Conservation (phyloP, 352 stramenopile species). For the Pythium vanterpoolii region DNA sequence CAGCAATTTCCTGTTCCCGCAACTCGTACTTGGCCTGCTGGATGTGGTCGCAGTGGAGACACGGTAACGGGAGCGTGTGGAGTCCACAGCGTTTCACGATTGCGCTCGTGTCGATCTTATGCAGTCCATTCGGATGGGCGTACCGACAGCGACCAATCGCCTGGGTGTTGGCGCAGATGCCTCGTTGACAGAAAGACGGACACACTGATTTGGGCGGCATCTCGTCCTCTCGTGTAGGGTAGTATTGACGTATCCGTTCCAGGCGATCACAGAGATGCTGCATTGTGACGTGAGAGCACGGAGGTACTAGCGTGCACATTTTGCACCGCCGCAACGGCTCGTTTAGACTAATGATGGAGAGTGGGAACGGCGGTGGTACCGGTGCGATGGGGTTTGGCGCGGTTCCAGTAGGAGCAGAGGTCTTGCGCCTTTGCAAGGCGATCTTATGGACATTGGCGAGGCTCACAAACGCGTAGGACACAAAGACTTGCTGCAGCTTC, state of each 20-base stretch:
- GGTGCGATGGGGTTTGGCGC: neutral
- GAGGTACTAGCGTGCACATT: slow-evolving; percentile 63
- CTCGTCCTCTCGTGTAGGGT: slow-evolving; percentile 28
- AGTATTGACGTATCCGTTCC: slow-evolving; percentile 39
- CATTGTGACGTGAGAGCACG: slow-evolving; percentile 52
- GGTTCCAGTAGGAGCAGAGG: neutral
- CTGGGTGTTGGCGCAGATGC: slow-evolving; percentile 61
- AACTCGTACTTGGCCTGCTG: slow-evolving; percentile 25
- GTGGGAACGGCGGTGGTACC: slow-evolving; percentile 33
- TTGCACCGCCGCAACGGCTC: slow-evolving; percentile 54
- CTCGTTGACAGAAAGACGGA: slow-evolving; percentile 40
- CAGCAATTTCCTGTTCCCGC: slow-evolving; percentile 14
- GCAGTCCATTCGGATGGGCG: slow-evolving; percentile 45
- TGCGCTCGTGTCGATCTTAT: slow-evolving; percentile 46
- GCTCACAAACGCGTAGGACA: slow-evolving; percentile 49
- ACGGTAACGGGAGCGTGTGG: slow-evolving; percentile 59
- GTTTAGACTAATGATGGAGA: slow-evolving; percentile 60
- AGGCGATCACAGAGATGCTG: slow-evolving; percentile 45
- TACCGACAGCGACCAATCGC: slow-evolving; percentile 60
- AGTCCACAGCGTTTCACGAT: slow-evolving; percentile 37
- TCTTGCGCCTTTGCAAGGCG: neutral
- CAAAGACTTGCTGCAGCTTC: slow-evolving; percentile 46
- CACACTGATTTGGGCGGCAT: slow-evolving; percentile 28
- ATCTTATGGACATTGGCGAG: slow-evolving; percentile 48
- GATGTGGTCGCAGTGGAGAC: slow-evolving; percentile 52